Base-by-base conservation (phyloP, 2,329 filamentous ascomycete species). In the Penicillium sp. region DNA sequence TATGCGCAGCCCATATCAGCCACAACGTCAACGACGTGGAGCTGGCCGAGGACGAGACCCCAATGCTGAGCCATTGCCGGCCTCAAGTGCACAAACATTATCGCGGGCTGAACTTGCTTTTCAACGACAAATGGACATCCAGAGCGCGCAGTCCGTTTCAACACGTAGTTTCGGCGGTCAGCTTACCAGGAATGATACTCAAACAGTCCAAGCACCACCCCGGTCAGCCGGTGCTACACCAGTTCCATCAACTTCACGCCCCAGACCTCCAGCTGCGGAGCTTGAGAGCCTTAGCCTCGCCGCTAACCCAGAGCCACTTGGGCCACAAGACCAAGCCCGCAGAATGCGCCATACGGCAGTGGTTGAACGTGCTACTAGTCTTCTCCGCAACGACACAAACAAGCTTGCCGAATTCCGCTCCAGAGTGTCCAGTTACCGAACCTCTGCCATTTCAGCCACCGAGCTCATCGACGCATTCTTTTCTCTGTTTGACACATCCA, bases 121-220 rank as follows among this genome's bases (percentile, higher is more conserved):
- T 72, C 93, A 98, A 70, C 84, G 95, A 50, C 91, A 96, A 68
- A 87, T 96, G 81, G 93, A 92, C 41, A 91, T 98, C 49, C 92
- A 96, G 66, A 93, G 88, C 49, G 88, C 91, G 1, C 91, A 96
- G 69, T 91, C 91, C 0, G 84, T 91, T 0, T 86, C 90, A 0
- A 88, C 85, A 45, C 85, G 92, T 44, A 91, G 86, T 3, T 97
- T 97, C 77, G 92, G 93, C 44, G 91, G 92, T 7, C 88, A 91
- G 66, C 82, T 96, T 50, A 90, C 89, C n/a, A 73, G 82, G 21
- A 69, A 75, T 52, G 73, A 82, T 44, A 68, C 77, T 7, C 75
- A 59, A 55, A 74, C 80, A 13, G 77, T 83, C 27, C 74, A 79
- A 52, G 77, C 83, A 39, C 77, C 80, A 27, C 66, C 76, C 37